Conservation (phyloP, 2,329 filamentous ascomycete genomes). For the Colletotrichum sp. region DNA sequence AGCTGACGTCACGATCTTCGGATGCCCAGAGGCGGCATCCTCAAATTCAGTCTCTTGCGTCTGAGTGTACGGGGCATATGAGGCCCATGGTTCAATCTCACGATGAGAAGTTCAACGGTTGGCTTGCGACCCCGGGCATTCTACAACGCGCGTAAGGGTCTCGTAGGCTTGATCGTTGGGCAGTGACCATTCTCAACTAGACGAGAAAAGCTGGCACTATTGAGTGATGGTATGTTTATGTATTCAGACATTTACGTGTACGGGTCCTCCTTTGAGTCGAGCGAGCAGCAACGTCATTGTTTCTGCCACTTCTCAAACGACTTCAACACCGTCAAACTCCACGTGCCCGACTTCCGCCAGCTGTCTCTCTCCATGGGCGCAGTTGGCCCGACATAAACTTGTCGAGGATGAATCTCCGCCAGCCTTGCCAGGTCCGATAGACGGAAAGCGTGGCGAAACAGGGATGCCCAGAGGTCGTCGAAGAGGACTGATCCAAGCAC, state of each 20-base stretch:
- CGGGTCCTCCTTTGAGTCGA: neutral
- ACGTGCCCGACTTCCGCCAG: neutral
- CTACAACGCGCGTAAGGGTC: neutral
- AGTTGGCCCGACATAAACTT: neutral
- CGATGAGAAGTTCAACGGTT: neutral
- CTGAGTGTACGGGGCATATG: too few relatives aligned
- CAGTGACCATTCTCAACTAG: neutral
- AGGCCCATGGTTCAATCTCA: neutral
- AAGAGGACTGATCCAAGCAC: constrained; percentile 5
- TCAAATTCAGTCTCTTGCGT: too few relatives aligned
- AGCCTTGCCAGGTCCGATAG: neutral
- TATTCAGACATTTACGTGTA: neutral
- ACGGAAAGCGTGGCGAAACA: neutral
- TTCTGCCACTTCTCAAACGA: neutral
- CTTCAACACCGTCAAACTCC: neutral
- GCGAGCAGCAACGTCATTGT: neutral
- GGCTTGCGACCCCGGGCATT: neutral
- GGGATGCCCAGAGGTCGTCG: neutral
- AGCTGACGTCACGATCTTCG: too few relatives aligned
- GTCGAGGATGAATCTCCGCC: neutral
- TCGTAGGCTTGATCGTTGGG: too few relatives aligned
- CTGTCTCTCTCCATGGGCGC: neutral
- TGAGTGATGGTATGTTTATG: neutral
- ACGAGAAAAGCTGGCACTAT: neutral
- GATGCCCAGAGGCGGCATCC: too few relatives aligned